Evolutionary conservation across 2,329 filamentous ascomycete species (phyloP).

Genomic region (Nothophoma quercina): DNA sequence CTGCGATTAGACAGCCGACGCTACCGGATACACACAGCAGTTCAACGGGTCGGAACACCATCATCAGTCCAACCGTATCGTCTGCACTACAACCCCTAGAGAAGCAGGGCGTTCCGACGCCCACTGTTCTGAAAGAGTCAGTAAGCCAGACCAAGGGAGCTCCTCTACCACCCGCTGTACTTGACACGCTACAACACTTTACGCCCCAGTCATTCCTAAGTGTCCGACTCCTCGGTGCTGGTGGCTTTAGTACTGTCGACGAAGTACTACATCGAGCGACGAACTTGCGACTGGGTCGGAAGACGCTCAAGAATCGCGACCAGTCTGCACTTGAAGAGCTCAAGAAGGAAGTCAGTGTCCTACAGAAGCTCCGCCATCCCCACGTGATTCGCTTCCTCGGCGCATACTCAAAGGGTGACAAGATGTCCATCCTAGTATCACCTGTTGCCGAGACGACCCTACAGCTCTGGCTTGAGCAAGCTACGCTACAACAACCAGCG

Average conservation of each 20-base stretch:
- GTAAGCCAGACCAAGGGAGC: not conserved
- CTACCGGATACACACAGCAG: not conserved
- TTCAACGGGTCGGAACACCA: conserved; percentile 13
- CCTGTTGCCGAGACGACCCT: conserved; percentile 49
- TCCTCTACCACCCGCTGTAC: conserved; percentile 3
- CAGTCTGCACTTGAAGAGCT: conserved; percentile 42
- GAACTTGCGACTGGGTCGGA: conserved; percentile 42
- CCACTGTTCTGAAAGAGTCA: not conserved
- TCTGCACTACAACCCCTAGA: not conserved
- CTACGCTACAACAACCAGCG: conserved; percentile 26
- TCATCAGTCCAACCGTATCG: conserved; percentile 4
- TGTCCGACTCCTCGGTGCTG: conserved; percentile 45
- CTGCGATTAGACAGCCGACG: conserved; percentile 1
- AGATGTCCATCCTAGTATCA: conserved; percentile 47
- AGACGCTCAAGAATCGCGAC: conserved; percentile 49
- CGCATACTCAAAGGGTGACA: conserved; percentile 46
- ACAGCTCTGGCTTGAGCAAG: conserved; percentile 42
- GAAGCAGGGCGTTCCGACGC: not conserved
- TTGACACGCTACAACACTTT: conserved; percentile 14
- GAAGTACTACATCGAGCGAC: conserved; percentile 48
- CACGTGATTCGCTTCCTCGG: conserved; percentile 50
- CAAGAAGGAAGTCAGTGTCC: conserved; percentile 45
- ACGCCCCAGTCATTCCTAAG: conserved; percentile 42
- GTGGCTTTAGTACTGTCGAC: conserved; percentile 49
- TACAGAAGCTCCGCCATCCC: conserved; percentile 50